phyloP scores from a whole-genome alignment of 768 basidiomycete genomes.

The Amanita exitialis region DNA sequence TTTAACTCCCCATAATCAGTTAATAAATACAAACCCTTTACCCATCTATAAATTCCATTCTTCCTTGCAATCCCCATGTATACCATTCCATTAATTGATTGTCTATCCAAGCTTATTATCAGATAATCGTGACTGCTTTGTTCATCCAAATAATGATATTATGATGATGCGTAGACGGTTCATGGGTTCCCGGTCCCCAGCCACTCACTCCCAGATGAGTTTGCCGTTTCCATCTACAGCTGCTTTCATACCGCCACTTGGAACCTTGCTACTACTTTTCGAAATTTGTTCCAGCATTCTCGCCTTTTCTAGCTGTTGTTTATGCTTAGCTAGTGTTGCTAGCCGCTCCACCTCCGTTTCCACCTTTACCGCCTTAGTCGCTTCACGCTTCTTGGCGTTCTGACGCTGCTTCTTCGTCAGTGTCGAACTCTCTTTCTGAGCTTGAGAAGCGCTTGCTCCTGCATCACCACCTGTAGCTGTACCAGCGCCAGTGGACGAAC shows the following conservation, averaged over 20 bases:
- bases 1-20: not conserved
- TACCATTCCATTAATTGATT: not conserved
- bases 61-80: not conserved
- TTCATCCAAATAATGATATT: not conserved
- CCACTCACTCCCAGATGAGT: constrained; percentile 44
- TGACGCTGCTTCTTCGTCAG: constrained; percentile 63
- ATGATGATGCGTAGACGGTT: not conserved
- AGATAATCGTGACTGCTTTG: not conserved
- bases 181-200: not conserved
- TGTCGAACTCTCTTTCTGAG: constrained; percentile 28
- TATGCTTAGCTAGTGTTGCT: constrained; percentile 44
- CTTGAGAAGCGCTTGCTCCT: constrained; percentile 5
- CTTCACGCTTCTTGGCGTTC: constrained; percentile 51
- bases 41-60: not conserved
- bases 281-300: constrained; percentile 40
- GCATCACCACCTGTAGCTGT: constrained; percentile 1
- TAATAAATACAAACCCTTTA: not conserved
- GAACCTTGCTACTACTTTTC: constrained; percentile 20
- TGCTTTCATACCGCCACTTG: constrained; percentile 54
- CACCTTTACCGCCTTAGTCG: constrained; percentile 45
- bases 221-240: constrained; percentile 46
- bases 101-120: not conserved
- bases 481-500: constrained; percentile 1
- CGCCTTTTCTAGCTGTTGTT: constrained; percentile 45
- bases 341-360: constrained; percentile 43